Evolutionary conservation across 2,329 filamentous ascomycete genomes (phyloP), one percentile per base, ranked within the genome.

Genomic region (Talaromyces albobiverticillius): DNA sequence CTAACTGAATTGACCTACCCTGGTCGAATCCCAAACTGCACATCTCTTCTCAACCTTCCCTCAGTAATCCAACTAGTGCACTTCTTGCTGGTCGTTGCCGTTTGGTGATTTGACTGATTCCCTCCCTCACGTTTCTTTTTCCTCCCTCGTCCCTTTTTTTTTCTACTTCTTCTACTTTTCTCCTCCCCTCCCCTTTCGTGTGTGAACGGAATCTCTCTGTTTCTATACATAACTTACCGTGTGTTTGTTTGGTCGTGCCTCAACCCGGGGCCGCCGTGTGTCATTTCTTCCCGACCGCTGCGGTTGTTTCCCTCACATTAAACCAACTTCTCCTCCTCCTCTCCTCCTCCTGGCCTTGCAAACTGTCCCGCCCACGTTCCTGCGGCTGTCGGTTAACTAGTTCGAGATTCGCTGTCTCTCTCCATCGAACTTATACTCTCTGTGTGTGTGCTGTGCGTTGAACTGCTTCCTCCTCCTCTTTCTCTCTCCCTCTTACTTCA

Each of bases 71-170:
- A n/a, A 46, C 32, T 43, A 38, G 45, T 47, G 36, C 38, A n/a
- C n/a, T n/a, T n/a, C n/a, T n/a, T n/a, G n/a, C n/a, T n/a, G n/a
- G n/a, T n/a, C n/a, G n/a, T n/a, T 18, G 23, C 18, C 42, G 11
- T 16, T 10, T 29, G 41, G 57, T 53, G 55, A 47, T 57, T n/a
- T 53, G 51, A 56, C 51, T 59, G 47, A 54, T 60, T 59, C 43
- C 54, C 56, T 51, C 54, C 58, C 59, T 45, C 25, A 42, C 36
- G 51, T 51, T 54, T 36, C 53, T 53, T 48, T 59, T 62, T 52
- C 59, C 63, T 60, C 43, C 49, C 59, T 62, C 59, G 61, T 58
- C 62, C 60, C 61, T 64, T 59, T 63, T 61, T 62, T 54, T 57
- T 52, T 51, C 55, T 60, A 53, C 57, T 53, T 56, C 57, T 48